Evolutionary conservation across 495 filamentous ascomycete species (phyloP).

Genomic region (Penicillium pancosmium): DNA sequence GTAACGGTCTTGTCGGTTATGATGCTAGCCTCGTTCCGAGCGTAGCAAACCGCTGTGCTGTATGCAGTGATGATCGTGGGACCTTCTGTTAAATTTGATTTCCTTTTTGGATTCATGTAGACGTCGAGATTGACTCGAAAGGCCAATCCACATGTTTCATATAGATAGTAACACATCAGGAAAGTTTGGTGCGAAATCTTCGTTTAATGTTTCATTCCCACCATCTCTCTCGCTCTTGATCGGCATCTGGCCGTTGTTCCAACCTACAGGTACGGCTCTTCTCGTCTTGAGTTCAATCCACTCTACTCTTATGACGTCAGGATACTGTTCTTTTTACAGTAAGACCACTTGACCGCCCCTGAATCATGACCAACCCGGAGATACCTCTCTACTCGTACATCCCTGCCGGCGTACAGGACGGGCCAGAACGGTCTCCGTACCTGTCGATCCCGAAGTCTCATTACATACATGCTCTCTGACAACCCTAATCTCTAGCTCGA

Average conservation of each 20-base stretch:
- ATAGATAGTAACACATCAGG: background rate
- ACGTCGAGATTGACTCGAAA: background rate
- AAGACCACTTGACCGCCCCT: background rate
- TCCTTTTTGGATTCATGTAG: background rate
- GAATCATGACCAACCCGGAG: background rate
- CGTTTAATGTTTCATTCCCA: background rate
- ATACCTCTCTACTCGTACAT: constrained; percentile 10
- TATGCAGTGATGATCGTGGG: background rate
- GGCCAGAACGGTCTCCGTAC: constrained; percentile 9
- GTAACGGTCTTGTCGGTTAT: background rate
- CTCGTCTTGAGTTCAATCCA: background rate
- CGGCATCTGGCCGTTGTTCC: background rate
- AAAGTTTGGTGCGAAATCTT: background rate
- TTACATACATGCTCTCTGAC: background rate
- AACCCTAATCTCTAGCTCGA: constrained; percentile 18
- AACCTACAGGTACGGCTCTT: no score
- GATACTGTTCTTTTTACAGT: background rate
- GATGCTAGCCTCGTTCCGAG: background rate
- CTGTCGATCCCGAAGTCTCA: constrained; percentile 10
- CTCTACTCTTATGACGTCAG: background rate
- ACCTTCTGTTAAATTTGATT: background rate
- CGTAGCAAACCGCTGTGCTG: background rate
- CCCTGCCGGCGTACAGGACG: background rate
- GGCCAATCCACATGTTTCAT: background rate
- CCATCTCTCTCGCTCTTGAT: background rate